Base-by-base conservation (phyloP, 306 rosid species). In the Sicyos edulis region DNA sequence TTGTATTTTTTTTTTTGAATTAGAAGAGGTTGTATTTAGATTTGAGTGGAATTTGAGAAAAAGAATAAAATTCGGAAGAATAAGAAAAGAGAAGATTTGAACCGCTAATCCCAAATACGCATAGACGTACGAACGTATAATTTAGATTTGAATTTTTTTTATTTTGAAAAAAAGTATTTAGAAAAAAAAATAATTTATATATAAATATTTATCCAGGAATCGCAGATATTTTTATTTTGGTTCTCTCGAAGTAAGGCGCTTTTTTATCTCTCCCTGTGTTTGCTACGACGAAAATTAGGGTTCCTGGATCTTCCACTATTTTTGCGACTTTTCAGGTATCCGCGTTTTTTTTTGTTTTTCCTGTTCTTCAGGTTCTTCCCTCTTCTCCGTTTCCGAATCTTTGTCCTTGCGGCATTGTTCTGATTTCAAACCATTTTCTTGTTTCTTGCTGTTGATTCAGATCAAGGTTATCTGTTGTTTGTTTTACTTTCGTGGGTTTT, bases 281-380 rank as follows among this genome's bases (percentile, higher is more conserved):
- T 40, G 45, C 66, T 44, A 19, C 54, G 37, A 73, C 67, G 42
- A 50, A 66, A 75, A 77, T 82, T 87, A 83, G 89, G 92, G 88
- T 85, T 85, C 78, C 86, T 71, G 85, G 45, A 83, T 83, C 86
- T 76, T 83, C 83, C n/a, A 59, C 76, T 71, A 34, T 56, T 71
- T 47, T 22, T 71, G 65, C 70, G 78, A 49, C 69, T 76, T 79
- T 63, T 80, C 71, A 19, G 82, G 77, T 75, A 59, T 56, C 70
- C 60, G 77, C 26, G 72, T 19, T 42, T 77, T 74, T 72, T 42
- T 59, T 40, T 37, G 69, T 73, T 79, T 56, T 81, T 78, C 77
- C 64, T 58, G 20, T 61, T 57, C 42, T 34, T 65, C 65, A 75
- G 67, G 75, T 79, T 16, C 34, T 64, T 54, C 72, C 56, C 4